phyloP scores from a whole-genome alignment of 495 filamentous ascomycete genomes.

The Trichoderma reesei region DNA sequence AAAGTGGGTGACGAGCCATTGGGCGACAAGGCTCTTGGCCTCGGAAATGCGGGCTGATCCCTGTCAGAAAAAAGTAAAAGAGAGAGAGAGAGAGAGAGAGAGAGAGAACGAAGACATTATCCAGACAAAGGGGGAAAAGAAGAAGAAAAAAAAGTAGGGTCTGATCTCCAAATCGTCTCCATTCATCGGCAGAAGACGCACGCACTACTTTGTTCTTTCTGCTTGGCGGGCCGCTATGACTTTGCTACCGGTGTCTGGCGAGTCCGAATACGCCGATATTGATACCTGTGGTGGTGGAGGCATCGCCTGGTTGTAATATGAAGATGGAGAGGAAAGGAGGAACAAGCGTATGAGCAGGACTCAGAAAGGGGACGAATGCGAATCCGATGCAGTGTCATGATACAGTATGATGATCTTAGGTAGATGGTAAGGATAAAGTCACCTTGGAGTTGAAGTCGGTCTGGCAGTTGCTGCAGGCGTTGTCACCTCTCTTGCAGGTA shows the following conservation, averaged over 20 bases:
- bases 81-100: background rate
- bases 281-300: background rate
- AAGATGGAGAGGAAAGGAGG: background rate
- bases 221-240: background rate
- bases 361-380: background rate
- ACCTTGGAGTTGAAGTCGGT: no score
- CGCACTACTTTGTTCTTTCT: background rate
- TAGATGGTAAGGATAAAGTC: no score
- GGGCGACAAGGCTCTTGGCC: background rate
- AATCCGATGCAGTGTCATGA: background rate
- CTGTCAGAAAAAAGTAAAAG: background rate
- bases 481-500: no score
- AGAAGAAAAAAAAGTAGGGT: background rate
- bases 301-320: background rate
- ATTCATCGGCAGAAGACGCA: background rate
- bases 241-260: background rate
- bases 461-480: no score
- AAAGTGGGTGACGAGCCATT: background rate
- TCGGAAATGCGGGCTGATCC: slow-evolving; percentile 1
- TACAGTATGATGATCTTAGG: no score
- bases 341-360: background rate
- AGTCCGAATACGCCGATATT: slow-evolving; percentile 5
- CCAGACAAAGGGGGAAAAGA: background rate
- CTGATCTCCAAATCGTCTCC: background rate
- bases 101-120: no score